These are phyloP conservation scores for Penicillium bialowiezense DNA, from an alignment of 495 filamentous ascomycete genomes.

Conservation along the genomic window DNA sequence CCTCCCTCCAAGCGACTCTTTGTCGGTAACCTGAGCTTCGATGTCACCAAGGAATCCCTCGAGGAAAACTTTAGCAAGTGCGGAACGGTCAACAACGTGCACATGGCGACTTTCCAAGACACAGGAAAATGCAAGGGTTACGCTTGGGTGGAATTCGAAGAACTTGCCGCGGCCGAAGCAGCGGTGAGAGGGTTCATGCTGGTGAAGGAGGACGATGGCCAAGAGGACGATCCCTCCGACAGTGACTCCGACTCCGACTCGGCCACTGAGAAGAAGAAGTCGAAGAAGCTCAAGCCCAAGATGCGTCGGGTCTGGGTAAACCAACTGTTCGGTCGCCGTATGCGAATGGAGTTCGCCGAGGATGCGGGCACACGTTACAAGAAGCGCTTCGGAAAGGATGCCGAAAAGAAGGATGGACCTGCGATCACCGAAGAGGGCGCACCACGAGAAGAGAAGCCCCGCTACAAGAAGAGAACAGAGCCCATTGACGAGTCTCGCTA, in stretches of 20 bases:
- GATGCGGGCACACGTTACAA: slow-evolving; percentile 82
- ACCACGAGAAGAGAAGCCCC: slow-evolving; percentile 23
- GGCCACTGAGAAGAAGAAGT: slow-evolving; percentile 29
- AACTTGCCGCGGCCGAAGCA: slow-evolving; percentile 66
- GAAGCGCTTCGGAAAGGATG: slow-evolving; percentile 84
- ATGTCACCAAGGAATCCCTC: slow-evolving; percentile 77
- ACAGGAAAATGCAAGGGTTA: slow-evolving; percentile 97
- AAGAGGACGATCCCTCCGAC: slow-evolving; percentile 45
- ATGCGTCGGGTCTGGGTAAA: slow-evolving; percentile 80
- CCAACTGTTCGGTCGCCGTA: slow-evolving; percentile 66
- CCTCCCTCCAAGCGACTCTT: slow-evolving; percentile 78
- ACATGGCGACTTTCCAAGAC: slow-evolving; percentile 94
- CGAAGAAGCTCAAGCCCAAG: slow-evolving; percentile 53
- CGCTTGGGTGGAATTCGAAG: slow-evolving; percentile 88
- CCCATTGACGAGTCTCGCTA: slow-evolving; percentile 39
- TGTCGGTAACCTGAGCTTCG: slow-evolving; percentile 86
- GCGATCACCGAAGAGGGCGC: slow-evolving; percentile 25
- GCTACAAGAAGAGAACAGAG: slow-evolving; percentile 23
- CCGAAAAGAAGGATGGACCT: slow-evolving; percentile 31
- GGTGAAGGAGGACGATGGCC: slow-evolving; percentile 59
- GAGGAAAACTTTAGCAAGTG: slow-evolving; percentile 77
- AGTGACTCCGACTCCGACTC: slow-evolving; percentile 37
- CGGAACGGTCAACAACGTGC: slow-evolving; percentile 72
- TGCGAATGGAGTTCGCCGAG: slow-evolving; percentile 92
- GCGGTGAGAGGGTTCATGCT: slow-evolving; percentile 81